A percentile compares a stretch with the other conserved stretches of the same genome.
phyloP scores from a whole-genome alignment of 257 asterid genomes.

The Ilex asprella region DNA sequence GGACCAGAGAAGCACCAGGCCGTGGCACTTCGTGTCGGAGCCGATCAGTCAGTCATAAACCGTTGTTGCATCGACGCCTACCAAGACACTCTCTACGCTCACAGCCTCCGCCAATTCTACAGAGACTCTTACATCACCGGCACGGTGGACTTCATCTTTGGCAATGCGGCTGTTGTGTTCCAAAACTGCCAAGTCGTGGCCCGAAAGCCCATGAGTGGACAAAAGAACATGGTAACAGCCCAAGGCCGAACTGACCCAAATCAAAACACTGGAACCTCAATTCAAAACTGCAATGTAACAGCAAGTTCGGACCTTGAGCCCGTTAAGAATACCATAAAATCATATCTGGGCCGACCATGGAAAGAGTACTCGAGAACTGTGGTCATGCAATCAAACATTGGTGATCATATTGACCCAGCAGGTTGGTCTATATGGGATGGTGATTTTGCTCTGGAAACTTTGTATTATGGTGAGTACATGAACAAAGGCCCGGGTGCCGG shows the following conservation, averaged over 20 bases:
- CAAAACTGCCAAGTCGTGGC: conserved; percentile 34
- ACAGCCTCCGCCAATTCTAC: conserved; percentile 49
- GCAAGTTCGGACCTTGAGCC: conserved; percentile 17
- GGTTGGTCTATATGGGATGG: conserved; percentile 23
- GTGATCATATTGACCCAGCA: conserved; percentile 13
- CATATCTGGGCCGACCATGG: conserved; percentile 27
- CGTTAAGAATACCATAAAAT: conserved; percentile 3
- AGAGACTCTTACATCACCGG: conserved; percentile 45
- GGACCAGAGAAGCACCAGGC: conserved; percentile 55
- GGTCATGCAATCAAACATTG: conserved; percentile 18
- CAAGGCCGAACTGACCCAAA: conserved; percentile 42
- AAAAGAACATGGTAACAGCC: conserved; percentile 42
- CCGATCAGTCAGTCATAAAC: conserved; percentile 40
- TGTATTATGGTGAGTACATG: conserved; percentile 21
- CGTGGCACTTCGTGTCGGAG: conserved; percentile 44
- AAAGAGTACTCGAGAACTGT: conserved; percentile 21
- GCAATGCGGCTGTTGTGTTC: conserved; percentile 37
- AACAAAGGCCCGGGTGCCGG: conserved; percentile 24
- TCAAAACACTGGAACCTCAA: conserved; percentile 33
- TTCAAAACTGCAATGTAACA: conserved; percentile 25
- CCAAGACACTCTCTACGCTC: conserved; percentile 51
- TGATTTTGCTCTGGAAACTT: conserved; percentile 12
- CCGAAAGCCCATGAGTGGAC: conserved; percentile 29
- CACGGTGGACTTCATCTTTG: conserved; percentile 54
- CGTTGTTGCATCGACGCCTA: conserved; percentile 35